phyloP scores from a whole-genome alignment of 306 rosid species.

The Comarum palustre region DNA sequence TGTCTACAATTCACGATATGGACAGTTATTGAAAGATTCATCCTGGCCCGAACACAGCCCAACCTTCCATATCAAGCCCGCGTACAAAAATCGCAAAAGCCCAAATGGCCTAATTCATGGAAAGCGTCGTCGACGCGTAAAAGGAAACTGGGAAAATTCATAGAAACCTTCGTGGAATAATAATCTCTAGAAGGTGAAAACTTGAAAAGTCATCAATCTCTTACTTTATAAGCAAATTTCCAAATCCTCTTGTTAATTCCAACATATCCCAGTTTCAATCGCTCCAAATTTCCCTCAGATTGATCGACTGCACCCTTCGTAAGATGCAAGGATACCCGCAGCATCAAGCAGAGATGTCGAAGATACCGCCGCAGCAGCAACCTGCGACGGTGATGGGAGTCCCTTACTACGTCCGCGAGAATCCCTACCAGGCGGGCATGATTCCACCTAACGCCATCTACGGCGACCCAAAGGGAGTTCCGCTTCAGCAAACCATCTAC shows the following conservation, averaged over 20 bases:
- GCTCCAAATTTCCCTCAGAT: not conserved
- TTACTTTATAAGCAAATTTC: not conserved
- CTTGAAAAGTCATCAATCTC: not conserved
- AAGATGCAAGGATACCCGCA: not conserved
- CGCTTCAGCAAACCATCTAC: slow-evolving; percentile 72
- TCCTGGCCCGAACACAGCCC: no score
- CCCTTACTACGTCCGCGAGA: slow-evolving; percentile 43
- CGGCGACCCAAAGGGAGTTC: slow-evolving; percentile 73
- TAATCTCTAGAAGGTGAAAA: not conserved
- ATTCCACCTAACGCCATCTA: slow-evolving; percentile 62
- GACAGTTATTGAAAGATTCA: no score
- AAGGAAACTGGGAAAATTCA: not conserved
- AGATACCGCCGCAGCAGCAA: slow-evolving; percentile 32
- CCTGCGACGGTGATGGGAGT: slow-evolving; percentile 51
- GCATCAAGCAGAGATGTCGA: not conserved
- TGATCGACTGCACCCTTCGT: not conserved
- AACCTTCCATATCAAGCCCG: no score
- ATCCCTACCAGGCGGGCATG: slow-evolving; percentile 53
- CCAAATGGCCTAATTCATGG: not conserved
- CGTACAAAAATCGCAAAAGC: not conserved
- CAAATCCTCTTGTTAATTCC: not conserved
- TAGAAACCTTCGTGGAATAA: not conserved
- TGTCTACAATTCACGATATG: no score
- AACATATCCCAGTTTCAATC: not conserved
- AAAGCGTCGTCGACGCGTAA: not conserved